phyloP scores from a whole-genome alignment of 2,329 filamentous ascomycete genomes.

The Ciborinia camelliae region DNA sequence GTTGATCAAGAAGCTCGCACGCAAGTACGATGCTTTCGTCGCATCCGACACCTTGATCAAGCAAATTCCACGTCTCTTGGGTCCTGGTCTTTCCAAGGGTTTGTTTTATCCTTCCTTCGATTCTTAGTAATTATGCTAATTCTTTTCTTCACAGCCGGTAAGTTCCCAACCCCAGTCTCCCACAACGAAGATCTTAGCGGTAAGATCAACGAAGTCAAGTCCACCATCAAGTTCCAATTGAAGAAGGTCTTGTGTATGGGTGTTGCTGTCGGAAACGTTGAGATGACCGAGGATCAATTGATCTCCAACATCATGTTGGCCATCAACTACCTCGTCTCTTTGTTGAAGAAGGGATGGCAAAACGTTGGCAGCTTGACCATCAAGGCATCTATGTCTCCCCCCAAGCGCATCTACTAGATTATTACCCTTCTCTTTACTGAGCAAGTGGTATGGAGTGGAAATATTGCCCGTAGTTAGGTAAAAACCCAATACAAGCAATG shows the following conservation, averaged over 20 bases:
- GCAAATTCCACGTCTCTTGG: conserved; percentile 99
- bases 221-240: conserved; percentile 99
- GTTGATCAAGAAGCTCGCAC: conserved; percentile 99
- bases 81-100: conserved; percentile 97
- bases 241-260: conserved; percentile 99
- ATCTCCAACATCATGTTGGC: conserved; percentile 98
- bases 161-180: conserved; percentile 98
- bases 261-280: conserved; percentile 98
- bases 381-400: conserved; percentile 99
- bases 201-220: conserved; percentile 99
- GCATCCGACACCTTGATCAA: conserved; percentile 97
- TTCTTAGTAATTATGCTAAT: conserved; percentile 31
- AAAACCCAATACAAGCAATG: conserved; percentile 28
- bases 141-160: conserved; percentile 66
- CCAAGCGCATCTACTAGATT: conserved; percentile 90
- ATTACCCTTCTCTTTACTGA: conserved; percentile 35
- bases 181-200: conserved; percentile 88
- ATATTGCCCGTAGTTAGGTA: conserved; percentile 32
- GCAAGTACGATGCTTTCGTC: conserved; percentile 99
- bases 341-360: conserved; percentile 99
- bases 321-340: conserved; percentile 99
- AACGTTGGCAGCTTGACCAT: conserved; percentile 99
- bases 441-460: conserved; percentile 26
- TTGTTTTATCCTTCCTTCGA: conserved; percentile 38
- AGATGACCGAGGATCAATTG: conserved; percentile 93